Conservation (phyloP, 257 asterid species). For the Hygrophila difformis region DNA sequence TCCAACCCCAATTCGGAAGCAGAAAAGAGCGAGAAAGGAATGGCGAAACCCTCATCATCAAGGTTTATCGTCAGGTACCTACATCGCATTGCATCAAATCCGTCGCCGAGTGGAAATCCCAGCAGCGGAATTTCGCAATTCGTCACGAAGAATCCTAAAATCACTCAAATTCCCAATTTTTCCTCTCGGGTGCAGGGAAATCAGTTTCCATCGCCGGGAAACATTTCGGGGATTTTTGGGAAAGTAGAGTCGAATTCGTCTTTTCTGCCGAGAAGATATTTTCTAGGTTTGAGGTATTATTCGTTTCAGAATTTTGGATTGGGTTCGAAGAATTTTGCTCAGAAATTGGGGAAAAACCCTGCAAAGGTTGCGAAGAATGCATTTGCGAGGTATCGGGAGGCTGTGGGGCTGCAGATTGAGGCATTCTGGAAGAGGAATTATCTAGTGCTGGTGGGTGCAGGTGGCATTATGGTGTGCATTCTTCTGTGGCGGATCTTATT, state of each 20-base stretch:
- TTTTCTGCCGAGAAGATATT: conserved; percentile 18
- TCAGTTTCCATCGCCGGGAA: conserved; percentile 28
- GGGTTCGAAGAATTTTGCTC: conserved; percentile 36
- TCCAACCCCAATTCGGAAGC: neutral
- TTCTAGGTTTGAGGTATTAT: conserved; percentile 43
- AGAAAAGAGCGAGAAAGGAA: conserved; percentile 10
- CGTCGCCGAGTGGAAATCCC: conserved; percentile 24
- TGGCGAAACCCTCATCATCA: conserved; percentile 64
- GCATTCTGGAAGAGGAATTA: conserved; percentile 89
- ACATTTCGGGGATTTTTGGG: conserved; percentile 25
- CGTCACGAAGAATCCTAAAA: conserved; percentile 27
- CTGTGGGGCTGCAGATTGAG: conserved; percentile 67
- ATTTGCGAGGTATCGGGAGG: conserved; percentile 52
- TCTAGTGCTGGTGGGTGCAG: conserved; percentile 58
- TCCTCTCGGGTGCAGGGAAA: conserved; percentile 32
- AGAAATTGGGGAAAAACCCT: conserved; percentile 36
- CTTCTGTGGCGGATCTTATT: conserved; percentile 81
- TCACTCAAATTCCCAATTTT: conserved; percentile 24
- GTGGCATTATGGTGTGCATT: conserved; percentile 67
- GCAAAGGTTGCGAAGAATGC: conserved; percentile 29
- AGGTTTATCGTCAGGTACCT: conserved; percentile 38
- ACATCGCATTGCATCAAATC: conserved; percentile 39
- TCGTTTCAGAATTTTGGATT: conserved; percentile 30
- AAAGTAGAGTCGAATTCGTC: conserved; percentile 25
- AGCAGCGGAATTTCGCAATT: conserved; percentile 39